Percentiles rank a stretch among this genome's conserved stretches.
Evolutionary conservation across 2,329 filamentous ascomycete species (phyloP).

Genomic region (Stemphylium vesicarium): DNA sequence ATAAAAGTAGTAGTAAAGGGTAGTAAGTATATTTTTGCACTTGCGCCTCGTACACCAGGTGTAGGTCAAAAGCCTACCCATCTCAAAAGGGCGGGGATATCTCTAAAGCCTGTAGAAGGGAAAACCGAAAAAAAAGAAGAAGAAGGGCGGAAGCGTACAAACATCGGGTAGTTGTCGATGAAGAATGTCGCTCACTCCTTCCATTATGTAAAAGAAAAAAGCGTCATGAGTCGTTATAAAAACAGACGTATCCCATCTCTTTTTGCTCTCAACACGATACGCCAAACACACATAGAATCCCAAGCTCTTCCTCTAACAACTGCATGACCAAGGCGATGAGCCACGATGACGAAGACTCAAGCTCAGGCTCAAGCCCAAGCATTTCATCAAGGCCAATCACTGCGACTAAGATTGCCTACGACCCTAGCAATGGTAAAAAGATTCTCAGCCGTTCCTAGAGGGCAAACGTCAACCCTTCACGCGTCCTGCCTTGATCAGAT

Average conservation of each 20-base stretch:
- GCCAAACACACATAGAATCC: neutral
- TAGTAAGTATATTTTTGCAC: neutral
- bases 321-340: too few species aligned
- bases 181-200: too few species aligned
- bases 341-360: too few species aligned
- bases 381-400: neutral
- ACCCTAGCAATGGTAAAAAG: slow-evolving; percentile 13
- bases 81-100: slow-evolving; percentile 10
- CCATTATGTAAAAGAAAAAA: too few species aligned
- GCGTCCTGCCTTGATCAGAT: slow-evolving; percentile 43
- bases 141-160: neutral
- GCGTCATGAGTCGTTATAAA: neutral
- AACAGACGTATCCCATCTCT: neutral
- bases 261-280: neutral
- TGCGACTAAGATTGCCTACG: slow-evolving; percentile 1
- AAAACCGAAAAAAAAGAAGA: neutral
- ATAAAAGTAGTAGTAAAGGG: too few species aligned
- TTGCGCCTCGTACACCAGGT: neutral
- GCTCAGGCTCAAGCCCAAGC: too few species aligned
- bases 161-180: too few species aligned
- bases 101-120: slow-evolving; percentile 4
- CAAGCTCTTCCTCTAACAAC: neutral
- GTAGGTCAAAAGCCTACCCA: neutral
- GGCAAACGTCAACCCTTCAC: slow-evolving; percentile 5
- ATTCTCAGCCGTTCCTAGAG: slow-evolving; percentile 20